phyloP scores from a whole-genome alignment of 2,329 filamentous ascomycete species.

The Ascochyta pisi region DNA sequence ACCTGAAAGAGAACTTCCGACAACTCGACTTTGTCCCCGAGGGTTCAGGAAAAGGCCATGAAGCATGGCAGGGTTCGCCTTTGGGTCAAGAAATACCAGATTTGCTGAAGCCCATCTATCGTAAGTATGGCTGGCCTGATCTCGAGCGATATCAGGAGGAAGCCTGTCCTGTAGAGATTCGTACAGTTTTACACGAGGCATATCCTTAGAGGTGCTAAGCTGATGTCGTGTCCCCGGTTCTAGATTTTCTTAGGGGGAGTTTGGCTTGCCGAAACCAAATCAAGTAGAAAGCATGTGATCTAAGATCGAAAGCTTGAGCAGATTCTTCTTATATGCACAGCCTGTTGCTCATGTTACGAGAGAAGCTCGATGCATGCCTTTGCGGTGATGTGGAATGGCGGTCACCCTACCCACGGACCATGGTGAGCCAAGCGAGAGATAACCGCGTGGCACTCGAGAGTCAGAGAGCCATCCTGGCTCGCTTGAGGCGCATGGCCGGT shows the following conservation, averaged over 20 bases:
- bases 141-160: neutral
- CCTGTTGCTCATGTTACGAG: neutral
- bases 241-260: too few species aligned
- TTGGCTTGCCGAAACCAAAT: too few species aligned
- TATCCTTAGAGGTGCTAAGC: neutral
- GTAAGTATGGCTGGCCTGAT: neutral
- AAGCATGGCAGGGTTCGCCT: too few species aligned
- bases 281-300: neutral
- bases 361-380: too few species aligned
- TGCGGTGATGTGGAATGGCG: too few species aligned
- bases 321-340: neutral
- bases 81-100: too few species aligned
- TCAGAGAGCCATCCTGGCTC: neutral
- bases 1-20: too few species aligned
- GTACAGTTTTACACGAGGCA: neutral
- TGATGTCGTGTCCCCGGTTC: neutral
- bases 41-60: too few species aligned
- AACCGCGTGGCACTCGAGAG: too few species aligned
- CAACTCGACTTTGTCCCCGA: too few species aligned
- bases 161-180: neutral
- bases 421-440: too few species aligned
- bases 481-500: neutral
- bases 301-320: neutral
- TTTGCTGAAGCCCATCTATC: neutral
- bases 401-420: too few species aligned